Evolutionary conservation across 306 rosid species (phyloP), one percentile per base, ranked within the genome.

Genomic region (Oemleria cerasiformis): DNA sequence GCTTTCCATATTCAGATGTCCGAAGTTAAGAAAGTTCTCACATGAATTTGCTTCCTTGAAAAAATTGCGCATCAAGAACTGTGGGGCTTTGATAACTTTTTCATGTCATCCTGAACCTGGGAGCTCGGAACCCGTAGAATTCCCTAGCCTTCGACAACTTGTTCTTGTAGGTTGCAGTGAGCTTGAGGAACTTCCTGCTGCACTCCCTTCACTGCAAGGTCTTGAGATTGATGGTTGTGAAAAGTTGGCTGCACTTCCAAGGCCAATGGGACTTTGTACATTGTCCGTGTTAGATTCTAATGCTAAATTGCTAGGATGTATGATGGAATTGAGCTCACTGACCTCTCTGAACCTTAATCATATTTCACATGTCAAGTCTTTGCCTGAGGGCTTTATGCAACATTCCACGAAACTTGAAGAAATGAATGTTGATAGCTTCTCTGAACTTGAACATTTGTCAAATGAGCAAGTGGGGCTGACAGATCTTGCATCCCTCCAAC

Each of bases 1-100:
- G 15, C 79, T 77, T 69, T 74, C 60, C 30, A 1, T 67, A 49
- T 67, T 49, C 42, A 49, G 8, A 49, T 67, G 71, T 34, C 71
- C 60, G 4, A 67, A 67, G 59, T 49, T 67, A 49, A 48, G 23
- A 67, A 67, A 49, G 30, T 9, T 34, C 16, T 9, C 60, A 0
- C 71, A 49, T 34, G 45, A 30, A 49, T 34, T 67, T 49, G 14
- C 71, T 38, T 67, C 71, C 41, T 30, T 67, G 53, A 11, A 67
- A 67, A 49, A 34, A 41, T 39, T 67, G 12, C n/a, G 1, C 45
- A 49, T 48, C 34, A 67, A 49, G 71, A 5, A 48, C 3, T 67
- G 71, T 38, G 45, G 59, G 38, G 45, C 59, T 25, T n/a, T 67
- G 44, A 67, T 59, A 48, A 48, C 34, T n/a, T 67, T 67, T 54